Evolutionary conservation across 768 basidiomycete genomes (phyloP), one percentile per base, ranked within the genome.

Genomic region (Podaxis pistillaris): DNA sequence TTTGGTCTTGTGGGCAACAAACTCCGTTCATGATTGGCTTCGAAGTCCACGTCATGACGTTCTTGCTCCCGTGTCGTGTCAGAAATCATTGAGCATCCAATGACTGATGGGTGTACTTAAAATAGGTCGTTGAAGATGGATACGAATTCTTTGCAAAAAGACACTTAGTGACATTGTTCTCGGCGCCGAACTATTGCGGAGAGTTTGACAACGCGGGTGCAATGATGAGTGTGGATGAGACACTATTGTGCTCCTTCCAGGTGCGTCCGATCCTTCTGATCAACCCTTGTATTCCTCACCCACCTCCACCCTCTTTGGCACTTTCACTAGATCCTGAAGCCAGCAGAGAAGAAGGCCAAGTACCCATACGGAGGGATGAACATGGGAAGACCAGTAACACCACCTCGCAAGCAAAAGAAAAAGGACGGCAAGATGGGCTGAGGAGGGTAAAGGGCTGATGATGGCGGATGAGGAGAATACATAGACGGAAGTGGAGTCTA

Each of bases 151-250:
- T 98, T 71, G 96, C 96, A 51, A 98, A 98, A 79, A 84, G 96
- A 67, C 95, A 96, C 79, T 77, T 98, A 67, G 96, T 98, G 67
- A 98, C 96, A 47, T 75, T 98, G 50, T 98, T 98, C 80, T 96
- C 94, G 24, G 96, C 96, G 56, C 96, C 96, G 63, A 93, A 94
- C 80, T 93, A 94, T 71, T 93, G 91, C 69, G 91, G 94, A 66
- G 92, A 98, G 79, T 99, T 99, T 71, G 96, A 99, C 76, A 99
- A 99, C 75, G 96, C 96, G 3, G 96, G 96, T 40, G 96, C 96
- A 37, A 99, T 99, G 96, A 99, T 98, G 96, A 95, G 93, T 70
- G 96, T 99, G 47, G 96, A 98, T 70, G 96, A 98, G 78, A 97
- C 96, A 8, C 75, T 98, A 67, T 75, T 98, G 66, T 98, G 96